Conservation (phyloP, 345 rosid species). For the Trapa incisa region DNA sequence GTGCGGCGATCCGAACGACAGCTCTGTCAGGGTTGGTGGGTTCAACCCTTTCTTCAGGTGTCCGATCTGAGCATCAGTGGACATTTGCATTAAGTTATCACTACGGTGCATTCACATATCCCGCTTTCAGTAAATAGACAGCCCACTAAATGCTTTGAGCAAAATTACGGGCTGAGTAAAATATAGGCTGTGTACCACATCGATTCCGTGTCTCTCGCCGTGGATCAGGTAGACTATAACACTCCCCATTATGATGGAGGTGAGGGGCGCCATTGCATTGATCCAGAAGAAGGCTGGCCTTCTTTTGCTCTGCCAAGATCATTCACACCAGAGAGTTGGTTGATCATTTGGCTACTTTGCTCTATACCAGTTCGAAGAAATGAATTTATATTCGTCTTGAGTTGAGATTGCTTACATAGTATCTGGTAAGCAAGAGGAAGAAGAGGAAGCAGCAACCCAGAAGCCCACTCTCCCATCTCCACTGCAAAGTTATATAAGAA, state of each 20-base stretch:
- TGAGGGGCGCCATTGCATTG: conserved; percentile 83
- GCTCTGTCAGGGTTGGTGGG: conserved; percentile 54
- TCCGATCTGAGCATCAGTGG: conserved; percentile 45
- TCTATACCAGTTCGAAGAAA: no score
- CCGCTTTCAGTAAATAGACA: no score
- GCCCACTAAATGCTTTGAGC: no score
- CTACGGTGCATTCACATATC: no score
- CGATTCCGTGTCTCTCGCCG: conserved; percentile 91
- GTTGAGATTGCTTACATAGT: conserved; percentile 39
- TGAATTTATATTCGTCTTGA: no score
- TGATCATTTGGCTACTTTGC: no score
- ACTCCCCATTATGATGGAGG: conserved; percentile 77
- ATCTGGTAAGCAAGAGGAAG: conserved; percentile 64
- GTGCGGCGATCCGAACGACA: conserved; percentile 57
- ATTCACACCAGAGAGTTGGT: not conserved
- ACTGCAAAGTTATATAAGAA: conserved; percentile 28
- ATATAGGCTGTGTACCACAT: conserved; percentile 42
- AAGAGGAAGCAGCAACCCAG: conserved; percentile 76
- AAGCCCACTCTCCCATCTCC: conserved; percentile 96
- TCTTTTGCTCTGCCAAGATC: conserved; percentile 54
- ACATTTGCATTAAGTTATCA: no score
- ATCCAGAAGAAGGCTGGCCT: conserved; percentile 68
- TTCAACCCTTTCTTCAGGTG: conserved; percentile 71
- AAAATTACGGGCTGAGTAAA: no score
- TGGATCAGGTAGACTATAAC: conserved; percentile 66